Conservation (phyloP, 441 rosid species). For the Rhodomyrtus psidioides region DNA sequence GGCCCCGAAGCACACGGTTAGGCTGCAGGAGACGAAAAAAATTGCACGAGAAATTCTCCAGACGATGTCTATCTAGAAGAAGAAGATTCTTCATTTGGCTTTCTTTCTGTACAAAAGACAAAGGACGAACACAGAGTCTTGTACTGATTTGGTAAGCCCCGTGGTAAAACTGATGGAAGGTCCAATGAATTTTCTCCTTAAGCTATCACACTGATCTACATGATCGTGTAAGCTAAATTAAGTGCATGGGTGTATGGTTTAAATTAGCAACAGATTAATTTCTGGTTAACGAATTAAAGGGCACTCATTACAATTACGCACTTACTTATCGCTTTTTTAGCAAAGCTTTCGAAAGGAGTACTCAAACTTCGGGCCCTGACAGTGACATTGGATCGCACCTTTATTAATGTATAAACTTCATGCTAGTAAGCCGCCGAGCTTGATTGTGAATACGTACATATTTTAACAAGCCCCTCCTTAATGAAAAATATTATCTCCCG, state of each 20-base stretch:
- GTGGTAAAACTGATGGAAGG: background rate
- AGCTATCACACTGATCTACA: background rate
- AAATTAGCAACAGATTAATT: background rate
- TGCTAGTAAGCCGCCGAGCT: background rate
- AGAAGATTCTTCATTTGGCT: background rate
- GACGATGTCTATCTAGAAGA: background rate
- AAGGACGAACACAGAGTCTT: background rate
- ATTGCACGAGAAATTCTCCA: background rate
- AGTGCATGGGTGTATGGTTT: background rate
- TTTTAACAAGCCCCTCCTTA: background rate
- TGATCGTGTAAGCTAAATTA: background rate
- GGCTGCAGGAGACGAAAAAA: background rate
- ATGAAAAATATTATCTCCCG: background rate
- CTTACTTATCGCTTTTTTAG: background rate
- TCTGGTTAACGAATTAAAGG: background rate
- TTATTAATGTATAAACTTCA: background rate
- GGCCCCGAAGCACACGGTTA: background rate
- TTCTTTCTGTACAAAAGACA: background rate
- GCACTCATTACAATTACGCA: background rate
- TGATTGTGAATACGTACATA: background rate
- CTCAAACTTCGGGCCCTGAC: background rate
- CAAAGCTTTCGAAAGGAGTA: background rate
- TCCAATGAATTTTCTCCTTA: background rate
- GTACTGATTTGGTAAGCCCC: background rate
- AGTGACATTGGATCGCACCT: background rate